phyloP scores from a whole-genome alignment of 176 grass and related monocot genomes.

The Elaeis guineensis region DNA sequence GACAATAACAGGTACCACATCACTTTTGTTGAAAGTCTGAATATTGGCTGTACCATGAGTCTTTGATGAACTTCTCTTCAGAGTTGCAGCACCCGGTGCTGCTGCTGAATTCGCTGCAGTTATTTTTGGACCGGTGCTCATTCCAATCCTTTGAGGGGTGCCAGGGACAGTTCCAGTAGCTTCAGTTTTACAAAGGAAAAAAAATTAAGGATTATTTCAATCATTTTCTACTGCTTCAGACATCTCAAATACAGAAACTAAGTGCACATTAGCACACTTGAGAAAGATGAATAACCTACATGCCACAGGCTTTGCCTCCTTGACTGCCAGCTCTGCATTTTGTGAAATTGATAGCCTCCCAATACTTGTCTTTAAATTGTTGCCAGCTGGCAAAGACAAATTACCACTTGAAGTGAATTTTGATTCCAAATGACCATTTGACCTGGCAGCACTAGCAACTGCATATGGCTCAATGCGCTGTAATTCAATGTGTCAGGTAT shows the following conservation, averaged over 20 bases:
- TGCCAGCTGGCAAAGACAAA: constrained; percentile 64
- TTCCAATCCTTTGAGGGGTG: constrained; percentile 70
- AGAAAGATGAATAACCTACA: constrained; percentile 42
- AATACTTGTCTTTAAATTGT: constrained; percentile 58
- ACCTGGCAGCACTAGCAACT: constrained; percentile 32
- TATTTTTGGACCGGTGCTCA: constrained; percentile 41
- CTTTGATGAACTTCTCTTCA: constrained; percentile 70
- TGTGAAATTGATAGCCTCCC: constrained; percentile 56
- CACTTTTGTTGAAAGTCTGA: constrained; percentile 42
- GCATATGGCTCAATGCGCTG: constrained; percentile 88
- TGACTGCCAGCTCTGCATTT: constrained; percentile 63
- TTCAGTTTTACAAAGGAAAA: constrained; percentile 44
- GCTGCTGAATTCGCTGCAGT: constrained; percentile 39
- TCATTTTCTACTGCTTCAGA: constrained; percentile 16
- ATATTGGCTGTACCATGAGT: constrained; percentile 44
- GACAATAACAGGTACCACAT: constrained; percentile 61
- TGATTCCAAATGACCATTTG: constrained; percentile 62
- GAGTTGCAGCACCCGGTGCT: constrained; percentile 31
- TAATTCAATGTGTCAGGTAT: constrained; percentile 10
- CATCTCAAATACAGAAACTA: constrained; percentile 17
- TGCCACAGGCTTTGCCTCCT: constrained; percentile 62
- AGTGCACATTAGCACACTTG: constrained; percentile 3
- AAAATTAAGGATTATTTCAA: constrained; percentile 19
- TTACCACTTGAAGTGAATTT: constrained; percentile 30
- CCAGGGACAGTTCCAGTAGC: constrained; percentile 35